Conservation (phyloP, 495 filamentous ascomycete genomes). For the Cladorrhinum samala region DNA sequence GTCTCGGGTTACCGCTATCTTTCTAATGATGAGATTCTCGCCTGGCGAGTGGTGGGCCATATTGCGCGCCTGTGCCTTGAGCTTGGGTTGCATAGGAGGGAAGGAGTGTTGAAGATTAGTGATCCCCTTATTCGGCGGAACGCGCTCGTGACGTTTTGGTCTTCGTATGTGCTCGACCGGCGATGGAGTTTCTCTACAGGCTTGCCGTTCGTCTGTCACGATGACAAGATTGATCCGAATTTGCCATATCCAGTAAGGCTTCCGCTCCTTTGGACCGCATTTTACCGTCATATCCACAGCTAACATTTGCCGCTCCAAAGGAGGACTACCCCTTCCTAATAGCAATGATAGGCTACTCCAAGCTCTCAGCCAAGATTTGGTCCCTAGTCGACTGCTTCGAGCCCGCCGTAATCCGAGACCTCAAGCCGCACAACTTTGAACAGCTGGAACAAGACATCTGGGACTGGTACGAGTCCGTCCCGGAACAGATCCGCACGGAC, state of each 20-base stretch:
- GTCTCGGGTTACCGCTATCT: slow-evolving; percentile 81
- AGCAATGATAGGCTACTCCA: slow-evolving; percentile 72
- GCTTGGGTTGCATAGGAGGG: slow-evolving; percentile 70
- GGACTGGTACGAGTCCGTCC: slow-evolving; percentile 60
- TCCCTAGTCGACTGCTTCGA: slow-evolving; percentile 55
- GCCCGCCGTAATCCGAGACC: slow-evolving; percentile 41
- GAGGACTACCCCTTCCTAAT: slow-evolving; percentile 64
- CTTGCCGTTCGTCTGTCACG: slow-evolving; percentile 73
- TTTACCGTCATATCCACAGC: background rate
- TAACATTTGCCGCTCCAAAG: slow-evolving; percentile 36
- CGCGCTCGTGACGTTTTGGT: slow-evolving; percentile 69
- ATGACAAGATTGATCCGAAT: slow-evolving; percentile 74
- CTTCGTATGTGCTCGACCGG: slow-evolving; percentile 70
- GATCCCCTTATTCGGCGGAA: slow-evolving; percentile 56
- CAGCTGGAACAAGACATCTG: slow-evolving; percentile 71
- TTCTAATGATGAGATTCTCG: slow-evolving; percentile 70
- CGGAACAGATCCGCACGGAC: slow-evolving; percentile 28
- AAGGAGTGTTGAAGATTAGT: slow-evolving; percentile 60
- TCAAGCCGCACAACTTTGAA: slow-evolving; percentile 59
- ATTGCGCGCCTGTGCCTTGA: slow-evolving; percentile 72
- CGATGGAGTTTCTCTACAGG: slow-evolving; percentile 79
- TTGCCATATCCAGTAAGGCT: slow-evolving; percentile 67
- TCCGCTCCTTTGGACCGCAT: background rate
- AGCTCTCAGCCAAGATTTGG: slow-evolving; percentile 76
- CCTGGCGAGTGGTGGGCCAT: slow-evolving; percentile 73